phyloP scores from a whole-genome alignment of 2,329 filamentous ascomycete species.

The Ceratocystis lukuohia region DNA sequence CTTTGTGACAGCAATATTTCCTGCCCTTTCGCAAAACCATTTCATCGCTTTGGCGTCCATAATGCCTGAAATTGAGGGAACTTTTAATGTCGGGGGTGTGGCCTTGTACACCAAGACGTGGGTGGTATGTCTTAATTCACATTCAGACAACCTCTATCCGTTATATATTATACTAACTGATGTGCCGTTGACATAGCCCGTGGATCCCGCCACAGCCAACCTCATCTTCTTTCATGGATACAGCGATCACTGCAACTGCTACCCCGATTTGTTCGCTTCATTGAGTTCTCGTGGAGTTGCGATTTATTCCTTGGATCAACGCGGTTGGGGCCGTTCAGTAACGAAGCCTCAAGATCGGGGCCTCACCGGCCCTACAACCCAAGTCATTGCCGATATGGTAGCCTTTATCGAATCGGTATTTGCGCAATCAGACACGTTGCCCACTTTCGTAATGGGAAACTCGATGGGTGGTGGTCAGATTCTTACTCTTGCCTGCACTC shows the following conservation, averaged over 20 bases:
- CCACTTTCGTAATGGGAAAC: slow-evolving; percentile 77
- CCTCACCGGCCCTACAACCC: slow-evolving; percentile 56
- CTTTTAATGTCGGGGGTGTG: slow-evolving; percentile 33
- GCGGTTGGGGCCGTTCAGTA: slow-evolving; percentile 72
- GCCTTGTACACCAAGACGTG: slow-evolving; percentile 45
- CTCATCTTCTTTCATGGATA: slow-evolving; percentile 80
- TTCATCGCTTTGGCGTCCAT: background rate
- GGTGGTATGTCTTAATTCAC: slow-evolving; percentile 35
- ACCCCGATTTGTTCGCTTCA: slow-evolving; percentile 58
- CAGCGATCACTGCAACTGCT: slow-evolving; percentile 70
- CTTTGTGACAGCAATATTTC: background rate
- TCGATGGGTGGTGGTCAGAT: slow-evolving; percentile 80
- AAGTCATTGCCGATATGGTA: slow-evolving; percentile 64
- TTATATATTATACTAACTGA: slow-evolving; percentile 11
- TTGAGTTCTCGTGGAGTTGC: slow-evolving; percentile 62
- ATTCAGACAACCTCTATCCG: background rate
- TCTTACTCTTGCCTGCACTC: slow-evolving; percentile 44
- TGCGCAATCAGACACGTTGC: slow-evolving; percentile 41
- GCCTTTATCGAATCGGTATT: slow-evolving; percentile 47
- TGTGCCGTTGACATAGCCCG: slow-evolving; percentile 32
- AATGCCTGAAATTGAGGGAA: slow-evolving; percentile 33
- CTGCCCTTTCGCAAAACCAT: background rate
- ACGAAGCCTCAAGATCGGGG: slow-evolving; percentile 49
- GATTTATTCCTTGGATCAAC: slow-evolving; percentile 68
- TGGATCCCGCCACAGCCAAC: slow-evolving; percentile 49